phyloP scores from a whole-genome alignment of 495 filamentous ascomycete species.

The Aspergillus leporis region DNA sequence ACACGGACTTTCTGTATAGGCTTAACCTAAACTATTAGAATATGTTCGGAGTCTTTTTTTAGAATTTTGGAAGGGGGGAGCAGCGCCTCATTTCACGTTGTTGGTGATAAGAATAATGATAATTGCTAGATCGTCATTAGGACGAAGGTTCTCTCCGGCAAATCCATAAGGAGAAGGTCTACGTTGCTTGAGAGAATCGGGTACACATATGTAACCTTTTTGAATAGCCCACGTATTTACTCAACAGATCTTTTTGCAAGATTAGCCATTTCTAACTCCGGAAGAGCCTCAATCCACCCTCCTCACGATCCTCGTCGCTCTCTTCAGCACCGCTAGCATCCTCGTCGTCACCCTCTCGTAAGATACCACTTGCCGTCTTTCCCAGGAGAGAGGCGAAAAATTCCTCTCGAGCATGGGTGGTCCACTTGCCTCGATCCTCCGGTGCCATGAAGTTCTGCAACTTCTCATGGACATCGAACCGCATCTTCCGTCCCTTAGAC shows the following conservation, averaged over 20 bases:
- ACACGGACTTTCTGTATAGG: too few relatives aligned
- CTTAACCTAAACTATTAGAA: too few relatives aligned
- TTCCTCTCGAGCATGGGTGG: conserved; percentile 73
- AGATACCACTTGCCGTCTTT: conserved; percentile 59
- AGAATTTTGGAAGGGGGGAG: too few relatives aligned
- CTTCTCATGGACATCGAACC: conserved; percentile 93
- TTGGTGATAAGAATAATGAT: too few relatives aligned
- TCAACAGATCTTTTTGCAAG: background rate
- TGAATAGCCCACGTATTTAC: background rate
- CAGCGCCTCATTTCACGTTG: too few relatives aligned
- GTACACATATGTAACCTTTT: background rate
- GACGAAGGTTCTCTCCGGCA: too few relatives aligned
- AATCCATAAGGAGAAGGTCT: too few relatives aligned
- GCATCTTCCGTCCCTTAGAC: conserved; percentile 91
- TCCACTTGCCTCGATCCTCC: conserved; percentile 77
- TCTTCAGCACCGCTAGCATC: conserved; percentile 51
- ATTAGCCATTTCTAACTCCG: conserved; percentile 39
- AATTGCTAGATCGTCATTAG: too few relatives aligned
- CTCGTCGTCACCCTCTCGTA: conserved; percentile 68
- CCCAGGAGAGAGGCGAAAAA: conserved; percentile 90
- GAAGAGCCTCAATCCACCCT: conserved; percentile 76
- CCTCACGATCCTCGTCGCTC: conserved; percentile 56
- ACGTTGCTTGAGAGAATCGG: too few relatives aligned
- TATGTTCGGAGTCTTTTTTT: too few relatives aligned
- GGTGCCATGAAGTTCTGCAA: conserved; percentile 98